These are phyloP conservation scores for Pleurotus salmoneostramineus DNA, from an alignment of 768 basidiomycete species.

Conservation along the genomic window DNA sequence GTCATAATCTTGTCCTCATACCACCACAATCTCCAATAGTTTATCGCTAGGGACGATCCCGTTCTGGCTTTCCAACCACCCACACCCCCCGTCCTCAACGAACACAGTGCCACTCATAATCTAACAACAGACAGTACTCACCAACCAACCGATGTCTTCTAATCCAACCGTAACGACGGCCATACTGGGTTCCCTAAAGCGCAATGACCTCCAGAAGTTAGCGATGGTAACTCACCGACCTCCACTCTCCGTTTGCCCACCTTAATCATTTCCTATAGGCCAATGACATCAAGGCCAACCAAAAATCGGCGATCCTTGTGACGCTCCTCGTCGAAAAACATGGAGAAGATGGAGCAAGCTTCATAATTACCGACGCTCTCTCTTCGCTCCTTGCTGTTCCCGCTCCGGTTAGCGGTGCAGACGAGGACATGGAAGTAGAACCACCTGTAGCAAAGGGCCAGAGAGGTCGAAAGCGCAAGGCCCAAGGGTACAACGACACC, in stretches of 20 bases:
- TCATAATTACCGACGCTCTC: not conserved
- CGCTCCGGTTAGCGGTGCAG: not conserved
- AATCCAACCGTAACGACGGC: not conserved
- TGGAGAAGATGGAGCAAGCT: not conserved
- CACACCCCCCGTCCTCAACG: not conserved
- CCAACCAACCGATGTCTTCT: no score
- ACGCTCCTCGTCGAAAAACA: not conserved
- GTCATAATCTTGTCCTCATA: no score
- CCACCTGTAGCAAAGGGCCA: no score
- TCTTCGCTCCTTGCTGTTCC: not conserved
- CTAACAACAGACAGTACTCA: not conserved
- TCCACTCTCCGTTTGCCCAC: not conserved
- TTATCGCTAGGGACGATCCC: not conserved
- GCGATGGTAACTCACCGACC: not conserved
- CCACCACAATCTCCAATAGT: no score
- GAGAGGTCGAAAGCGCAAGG: not conserved
- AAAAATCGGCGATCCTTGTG: constrained; percentile 1
- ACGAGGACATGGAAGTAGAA: not conserved
- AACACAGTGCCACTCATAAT: not conserved
- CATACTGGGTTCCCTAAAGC: not conserved
- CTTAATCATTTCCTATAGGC: not conserved
- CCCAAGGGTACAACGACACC: not conserved
- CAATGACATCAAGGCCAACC: constrained; percentile 2
- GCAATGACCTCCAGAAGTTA: constrained; percentile 4
- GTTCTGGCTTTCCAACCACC: not conserved